Evolutionary conservation across 106 monocot species (phyloP).

Genomic region (Allium cepa): DNA sequence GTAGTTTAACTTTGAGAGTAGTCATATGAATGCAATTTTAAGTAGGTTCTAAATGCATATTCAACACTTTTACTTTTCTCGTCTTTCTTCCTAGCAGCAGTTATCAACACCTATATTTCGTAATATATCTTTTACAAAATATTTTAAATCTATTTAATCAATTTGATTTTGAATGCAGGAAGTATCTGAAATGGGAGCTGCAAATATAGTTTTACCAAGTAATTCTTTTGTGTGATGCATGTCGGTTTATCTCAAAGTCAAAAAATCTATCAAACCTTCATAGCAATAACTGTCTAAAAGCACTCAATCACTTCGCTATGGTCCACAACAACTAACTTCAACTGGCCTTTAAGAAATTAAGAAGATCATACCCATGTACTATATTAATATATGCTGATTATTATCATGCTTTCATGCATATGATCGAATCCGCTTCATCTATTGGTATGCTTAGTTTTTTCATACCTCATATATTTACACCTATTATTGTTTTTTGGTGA

Average conservation of each 20-base stretch:
- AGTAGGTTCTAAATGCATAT: too few relatives aligned
- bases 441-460: background rate
- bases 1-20: too few relatives aligned
- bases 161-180: slow-evolving; percentile 4
- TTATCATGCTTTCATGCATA: slow-evolving; percentile 9
- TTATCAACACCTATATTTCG: too few relatives aligned
- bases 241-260: background rate
- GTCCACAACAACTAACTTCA: slow-evolving; percentile 3
- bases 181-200: slow-evolving; percentile 15
- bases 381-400: slow-evolving; percentile 8
- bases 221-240: slow-evolving; percentile 21
- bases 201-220: slow-evolving; percentile 10
- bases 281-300: slow-evolving; percentile 2
- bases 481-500: too few relatives aligned
- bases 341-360: background rate
- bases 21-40: too few relatives aligned
- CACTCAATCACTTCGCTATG: slow-evolving; percentile 4
- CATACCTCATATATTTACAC: too few relatives aligned
- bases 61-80: background rate
- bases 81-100: background rate
- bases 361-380: background rate
- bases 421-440: background rate
- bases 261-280: background rate
- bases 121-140: too few relatives aligned
- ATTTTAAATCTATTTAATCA: too few relatives aligned